A percentile compares a stretch with the other conserved stretches of the same genome.
Conservation (phyloP, 768 basidiomycete genomes). For the Amanita inopinata region DNA sequence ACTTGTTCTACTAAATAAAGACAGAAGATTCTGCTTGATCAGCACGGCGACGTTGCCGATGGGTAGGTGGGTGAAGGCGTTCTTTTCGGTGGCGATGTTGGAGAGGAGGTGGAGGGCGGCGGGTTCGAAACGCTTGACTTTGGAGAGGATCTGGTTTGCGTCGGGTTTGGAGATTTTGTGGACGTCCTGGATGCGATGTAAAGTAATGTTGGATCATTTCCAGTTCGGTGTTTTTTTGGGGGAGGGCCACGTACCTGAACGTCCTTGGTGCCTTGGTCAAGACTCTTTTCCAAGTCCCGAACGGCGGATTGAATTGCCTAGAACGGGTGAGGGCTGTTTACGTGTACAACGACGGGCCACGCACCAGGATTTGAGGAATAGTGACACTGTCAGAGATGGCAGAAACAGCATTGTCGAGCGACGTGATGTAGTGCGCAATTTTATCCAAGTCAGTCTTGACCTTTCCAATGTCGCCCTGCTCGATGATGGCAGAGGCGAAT, state of each 20-base stretch:
- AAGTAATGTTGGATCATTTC: neutral
- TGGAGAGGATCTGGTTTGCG: neutral
- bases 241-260: neutral
- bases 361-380: neutral
- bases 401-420: neutral
- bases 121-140: neutral
- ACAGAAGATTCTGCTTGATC: neutral
- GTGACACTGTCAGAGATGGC: neutral
- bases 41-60: neutral
- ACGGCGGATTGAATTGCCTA: neutral
- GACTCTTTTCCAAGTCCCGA: neutral
- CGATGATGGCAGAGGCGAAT: conserved; percentile 3
- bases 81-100: neutral
- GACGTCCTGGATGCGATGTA: neutral
- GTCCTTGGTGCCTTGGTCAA: neutral
- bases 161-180: neutral
- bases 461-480: neutral
- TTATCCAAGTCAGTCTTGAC: neutral
- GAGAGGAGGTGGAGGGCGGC: neutral
- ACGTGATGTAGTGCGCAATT: neutral
- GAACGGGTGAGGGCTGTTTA: neutral
- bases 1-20: too few species aligned
- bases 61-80: neutral
- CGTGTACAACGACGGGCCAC: neutral
- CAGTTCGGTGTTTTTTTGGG: too few species aligned